These are phyloP conservation scores for Ceratobasidium papillatum DNA, from an alignment of 1,284 basidiomycete genomes.

Conservation along the genomic window DNA sequence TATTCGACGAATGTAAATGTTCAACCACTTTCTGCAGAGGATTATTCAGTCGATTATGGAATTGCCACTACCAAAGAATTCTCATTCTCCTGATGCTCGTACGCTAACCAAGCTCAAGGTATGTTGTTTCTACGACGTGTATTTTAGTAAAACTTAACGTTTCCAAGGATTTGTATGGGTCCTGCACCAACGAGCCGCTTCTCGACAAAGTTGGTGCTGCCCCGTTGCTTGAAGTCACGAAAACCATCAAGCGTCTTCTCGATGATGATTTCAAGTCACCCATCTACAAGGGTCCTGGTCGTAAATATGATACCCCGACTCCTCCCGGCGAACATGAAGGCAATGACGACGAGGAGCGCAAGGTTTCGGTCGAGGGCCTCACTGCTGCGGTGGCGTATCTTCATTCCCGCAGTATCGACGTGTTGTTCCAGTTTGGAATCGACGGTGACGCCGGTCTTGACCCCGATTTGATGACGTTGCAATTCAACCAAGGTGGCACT, in stretches of 20 bases:
- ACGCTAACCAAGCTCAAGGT: constrained; percentile 79
- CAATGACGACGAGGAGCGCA: constrained; percentile 16
- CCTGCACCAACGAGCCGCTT: constrained; percentile 80
- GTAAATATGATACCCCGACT: constrained; percentile 30
- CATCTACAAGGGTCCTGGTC: constrained; percentile 39
- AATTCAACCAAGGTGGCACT: constrained; percentile 84
- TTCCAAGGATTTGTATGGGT: constrained; percentile 71
- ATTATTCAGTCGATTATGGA: constrained; percentile 70
- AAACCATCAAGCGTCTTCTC: constrained; percentile 65
- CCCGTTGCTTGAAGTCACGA: constrained; percentile 69
- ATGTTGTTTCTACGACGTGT: neutral
- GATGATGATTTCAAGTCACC: constrained; percentile 56
- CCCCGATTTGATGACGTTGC: constrained; percentile 85
- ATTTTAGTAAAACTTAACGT: neutral
- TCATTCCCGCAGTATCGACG: constrained; percentile 85
- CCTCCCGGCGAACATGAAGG: constrained; percentile 10
- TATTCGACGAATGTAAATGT: constrained; percentile 51
- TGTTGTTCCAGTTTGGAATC: constrained; percentile 79
- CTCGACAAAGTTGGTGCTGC: constrained; percentile 69
- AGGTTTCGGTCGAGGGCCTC: constrained; percentile 54
- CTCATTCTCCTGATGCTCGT: constrained; percentile 61
- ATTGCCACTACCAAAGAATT: constrained; percentile 45
- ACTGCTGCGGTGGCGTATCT: constrained; percentile 87
- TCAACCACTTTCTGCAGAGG: constrained; percentile 65
- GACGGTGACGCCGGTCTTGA: constrained; percentile 93